Base-by-base conservation (phyloP, 116 monocot species). In the Cymodocea nodosa region DNA sequence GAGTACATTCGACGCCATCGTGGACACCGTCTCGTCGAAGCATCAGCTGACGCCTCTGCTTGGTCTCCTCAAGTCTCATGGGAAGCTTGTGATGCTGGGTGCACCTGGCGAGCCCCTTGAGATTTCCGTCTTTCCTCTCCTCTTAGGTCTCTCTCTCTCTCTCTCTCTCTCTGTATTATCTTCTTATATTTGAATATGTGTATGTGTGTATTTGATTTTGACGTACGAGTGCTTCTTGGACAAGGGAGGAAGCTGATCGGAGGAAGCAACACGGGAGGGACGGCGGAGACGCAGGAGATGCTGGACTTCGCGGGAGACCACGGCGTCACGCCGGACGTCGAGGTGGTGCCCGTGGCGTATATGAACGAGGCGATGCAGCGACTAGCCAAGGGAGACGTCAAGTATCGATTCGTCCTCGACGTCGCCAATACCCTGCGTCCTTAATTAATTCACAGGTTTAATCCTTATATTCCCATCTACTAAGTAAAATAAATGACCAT, bases 371-470 rank as follows among this genome's bases (percentile, higher is more conserved):
- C 75, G 14, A 64, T 76, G 69, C 63, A 76, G 25, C 39, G 75
- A 16, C 58, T 76, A 17, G 58, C 5, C 16, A 76, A 50, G 64
- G 50, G 35, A 13, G 75, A 75, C 34, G 64, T 75, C 50, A 63
- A 19, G 40, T 75, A 70, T n/a, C 75, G 75, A 8, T 75, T 75
- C 63, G 75, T 75, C 13, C 30, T 75, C 35, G 75, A 75, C 58
- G 51, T 75, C 9, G 69, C 53, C 15, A 75, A 56, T 23, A 52
- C 74, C 4, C 11, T 44, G 44, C 9, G 11, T 6, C 44, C 44
- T 44, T 30, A 3, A 30, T 44, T 30, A 3, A 30, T 30, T 30
- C 30, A 30, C 30, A 30, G 1, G 30, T 3, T 3, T 30, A 30
- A 30, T 30, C 30, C 30, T 30, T 3, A 3, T 30, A 30, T 3